These are phyloP conservation scores for Platanthera zijinensis DNA, from an alignment of 106 monocot genomes.

Conservation along the genomic window DNA sequence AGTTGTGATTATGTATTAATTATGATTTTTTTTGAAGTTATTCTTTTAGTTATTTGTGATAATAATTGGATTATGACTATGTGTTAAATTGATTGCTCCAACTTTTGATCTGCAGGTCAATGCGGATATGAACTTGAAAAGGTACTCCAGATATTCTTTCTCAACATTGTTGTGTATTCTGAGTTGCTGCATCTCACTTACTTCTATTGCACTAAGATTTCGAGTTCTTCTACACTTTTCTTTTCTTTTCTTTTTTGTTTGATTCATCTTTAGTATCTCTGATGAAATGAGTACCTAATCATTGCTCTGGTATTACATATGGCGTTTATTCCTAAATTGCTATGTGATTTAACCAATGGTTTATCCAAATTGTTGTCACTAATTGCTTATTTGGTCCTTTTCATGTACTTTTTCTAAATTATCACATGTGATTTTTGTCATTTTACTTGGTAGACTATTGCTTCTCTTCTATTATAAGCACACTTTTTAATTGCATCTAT, in stretches of 20 bases:
- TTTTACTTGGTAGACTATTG: neutral
- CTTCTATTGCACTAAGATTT: too few relatives aligned
- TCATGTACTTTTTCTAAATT: neutral
- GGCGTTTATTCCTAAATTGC: neutral
- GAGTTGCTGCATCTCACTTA: neutral
- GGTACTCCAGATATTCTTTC: constrained; percentile 26
- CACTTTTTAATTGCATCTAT: neutral
- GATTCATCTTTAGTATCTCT: neutral
- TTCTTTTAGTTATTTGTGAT: neutral
- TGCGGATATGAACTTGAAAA: constrained; percentile 66
- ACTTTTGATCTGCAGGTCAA: constrained; percentile 51
- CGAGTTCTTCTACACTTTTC: too few relatives aligned
- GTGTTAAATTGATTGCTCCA: neutral
- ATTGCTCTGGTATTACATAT: neutral
- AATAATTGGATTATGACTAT: neutral
- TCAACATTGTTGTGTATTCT: neutral
- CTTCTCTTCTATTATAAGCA: neutral
- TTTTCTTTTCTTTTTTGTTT: neutral
- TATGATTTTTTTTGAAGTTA: neutral
- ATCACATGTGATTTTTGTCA: neutral
- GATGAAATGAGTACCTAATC: neutral
- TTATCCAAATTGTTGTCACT: neutral
- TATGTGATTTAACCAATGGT: neutral
- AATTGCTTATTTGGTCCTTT: neutral
- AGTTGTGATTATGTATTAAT: neutral